These are phyloP conservation scores for Cryphonectria radicalis DNA, from an alignment of 2,329 filamentous ascomycete genomes.

Conservation along the genomic window DNA sequence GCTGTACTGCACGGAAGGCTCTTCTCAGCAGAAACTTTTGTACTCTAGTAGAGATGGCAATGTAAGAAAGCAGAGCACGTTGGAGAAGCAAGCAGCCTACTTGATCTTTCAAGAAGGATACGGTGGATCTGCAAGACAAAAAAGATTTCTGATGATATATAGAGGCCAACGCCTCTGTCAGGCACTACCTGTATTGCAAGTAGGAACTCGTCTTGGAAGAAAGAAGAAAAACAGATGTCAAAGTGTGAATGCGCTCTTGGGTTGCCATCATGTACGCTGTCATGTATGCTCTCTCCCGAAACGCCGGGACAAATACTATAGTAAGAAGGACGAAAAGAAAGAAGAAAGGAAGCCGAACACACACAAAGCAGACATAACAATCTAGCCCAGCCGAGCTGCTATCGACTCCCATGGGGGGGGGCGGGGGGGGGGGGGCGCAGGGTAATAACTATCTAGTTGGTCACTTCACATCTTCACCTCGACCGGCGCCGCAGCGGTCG, in stretches of 20 bases:
- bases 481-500: background rate
- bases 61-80: background rate
- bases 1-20: background rate
- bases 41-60: background rate
- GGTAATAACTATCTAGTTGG: background rate
- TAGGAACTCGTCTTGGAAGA: background rate
- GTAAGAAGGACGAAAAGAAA: background rate
- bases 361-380: background rate
- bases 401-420: too few species aligned
- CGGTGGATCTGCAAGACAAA: background rate
- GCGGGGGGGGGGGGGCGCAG: background rate
- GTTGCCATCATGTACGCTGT: background rate
- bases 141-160: background rate
- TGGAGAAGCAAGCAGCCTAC: background rate
- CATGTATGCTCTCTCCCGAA: background rate
- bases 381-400: background rate
- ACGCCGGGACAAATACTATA: background rate
- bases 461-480: slow-evolving; percentile 26
- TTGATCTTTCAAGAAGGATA: background rate
- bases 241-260: background rate
- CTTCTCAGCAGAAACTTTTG: background rate
- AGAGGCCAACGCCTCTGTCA: too few species aligned
- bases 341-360: too few species aligned
- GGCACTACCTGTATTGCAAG: background rate
- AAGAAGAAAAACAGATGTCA: background rate